phyloP scores from a whole-genome alignment of 73 alveolate species.

The Uronychia binucleata region DNA sequence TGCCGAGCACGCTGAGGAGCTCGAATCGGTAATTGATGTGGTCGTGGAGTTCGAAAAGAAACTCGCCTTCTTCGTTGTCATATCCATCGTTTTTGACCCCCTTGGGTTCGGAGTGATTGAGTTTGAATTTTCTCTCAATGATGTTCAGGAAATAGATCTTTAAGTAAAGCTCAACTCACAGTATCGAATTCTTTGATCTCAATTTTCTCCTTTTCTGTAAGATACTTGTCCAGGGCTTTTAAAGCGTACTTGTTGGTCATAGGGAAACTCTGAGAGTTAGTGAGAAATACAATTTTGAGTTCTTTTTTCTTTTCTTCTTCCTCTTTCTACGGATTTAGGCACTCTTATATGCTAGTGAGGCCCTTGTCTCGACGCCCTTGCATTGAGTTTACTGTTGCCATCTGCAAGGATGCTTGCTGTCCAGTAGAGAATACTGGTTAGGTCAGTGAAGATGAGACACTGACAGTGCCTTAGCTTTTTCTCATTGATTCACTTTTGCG shows the following conservation, averaged over 20 bases:
- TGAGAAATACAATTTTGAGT: neutral
- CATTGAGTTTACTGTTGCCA: too few species aligned
- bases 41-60: conserved; percentile 64
- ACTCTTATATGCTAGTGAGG: neutral
- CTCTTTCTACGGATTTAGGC: neutral
- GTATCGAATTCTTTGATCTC: conserved; percentile 49
- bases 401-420: too few species aligned
- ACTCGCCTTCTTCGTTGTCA: conserved; percentile 81
- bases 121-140: conserved; percentile 1
- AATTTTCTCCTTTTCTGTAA: conserved; percentile 36
- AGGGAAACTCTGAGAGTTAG: neutral
- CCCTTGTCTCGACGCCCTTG: neutral
- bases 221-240: neutral
- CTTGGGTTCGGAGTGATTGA: neutral
- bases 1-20: conserved; percentile 50
- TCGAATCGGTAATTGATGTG: conserved; percentile 83
- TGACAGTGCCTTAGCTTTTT: neutral
- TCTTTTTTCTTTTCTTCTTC: neutral
- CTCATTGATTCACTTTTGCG: neutral
- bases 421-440: neutral
- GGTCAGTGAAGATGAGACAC: neutral
- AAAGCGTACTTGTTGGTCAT: neutral
- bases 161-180: neutral
- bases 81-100: conserved; percentile 41
- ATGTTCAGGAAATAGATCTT: conserved; percentile 31